A percentile compares a stretch with the other conserved stretches of the same genome.
Evolutionary conservation across 257 asterid species (phyloP).

Genomic region (Hygrophila difformis): DNA sequence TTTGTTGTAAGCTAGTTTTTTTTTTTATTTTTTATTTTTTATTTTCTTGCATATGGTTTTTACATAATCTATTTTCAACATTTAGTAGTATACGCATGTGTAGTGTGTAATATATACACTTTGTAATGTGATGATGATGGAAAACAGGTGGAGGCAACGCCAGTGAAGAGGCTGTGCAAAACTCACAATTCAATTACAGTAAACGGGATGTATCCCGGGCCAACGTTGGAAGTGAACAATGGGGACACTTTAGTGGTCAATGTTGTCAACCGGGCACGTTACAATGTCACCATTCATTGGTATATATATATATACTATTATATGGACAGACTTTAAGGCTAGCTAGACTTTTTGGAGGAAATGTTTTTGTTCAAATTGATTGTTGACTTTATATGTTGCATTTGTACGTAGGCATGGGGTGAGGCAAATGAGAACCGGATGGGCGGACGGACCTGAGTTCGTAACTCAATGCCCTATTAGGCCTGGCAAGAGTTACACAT

Average conservation of each 20-base stretch:
- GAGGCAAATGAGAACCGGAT: slow-evolving; percentile 66
- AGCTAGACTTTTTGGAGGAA: no score
- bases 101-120: no score
- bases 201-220: slow-evolving; percentile 82
- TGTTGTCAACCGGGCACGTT: slow-evolving; percentile 60
- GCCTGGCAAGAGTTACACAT: slow-evolving; percentile 73
- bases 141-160: slow-evolving; percentile 62
- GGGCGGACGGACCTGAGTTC: slow-evolving; percentile 94
- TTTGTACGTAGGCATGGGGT: slow-evolving; percentile 66
- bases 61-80: no score
- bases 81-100: not conserved
- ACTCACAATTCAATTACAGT: slow-evolving; percentile 57
- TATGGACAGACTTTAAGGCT: no score
- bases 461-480: slow-evolving; percentile 82
- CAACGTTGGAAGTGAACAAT: slow-evolving; percentile 63
- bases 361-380: no score
- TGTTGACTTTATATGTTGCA: not conserved
- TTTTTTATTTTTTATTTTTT: not conserved
- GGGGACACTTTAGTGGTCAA: slow-evolving; percentile 72
- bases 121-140: not conserved
- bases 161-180: slow-evolving; percentile 94
- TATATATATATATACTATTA: no score
- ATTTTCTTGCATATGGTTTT: not conserved
- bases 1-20: slow-evolving; percentile 48
- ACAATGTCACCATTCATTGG: slow-evolving; percentile 88